phyloP scores from a whole-genome alignment of 495 filamentous ascomycete species.

The Penicillium pancosmium region DNA sequence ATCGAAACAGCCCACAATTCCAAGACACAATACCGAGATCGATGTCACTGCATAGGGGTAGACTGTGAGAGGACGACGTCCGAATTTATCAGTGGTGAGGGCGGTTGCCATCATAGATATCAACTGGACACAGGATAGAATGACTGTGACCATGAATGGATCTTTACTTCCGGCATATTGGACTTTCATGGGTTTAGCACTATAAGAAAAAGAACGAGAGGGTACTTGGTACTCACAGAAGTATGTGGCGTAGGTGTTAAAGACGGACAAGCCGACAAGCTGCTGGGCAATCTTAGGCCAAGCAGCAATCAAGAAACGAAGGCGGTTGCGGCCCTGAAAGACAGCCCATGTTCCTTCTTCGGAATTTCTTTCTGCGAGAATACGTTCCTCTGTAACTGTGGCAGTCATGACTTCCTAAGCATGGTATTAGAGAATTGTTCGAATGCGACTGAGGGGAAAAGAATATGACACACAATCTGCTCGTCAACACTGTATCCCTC shows the following conservation, averaged over 20 bases:
- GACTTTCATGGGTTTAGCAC: slow-evolving; percentile 15
- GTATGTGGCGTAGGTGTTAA: slow-evolving; percentile 46
- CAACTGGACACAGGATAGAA: slow-evolving; percentile 44
- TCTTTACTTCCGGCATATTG: slow-evolving; percentile 44
- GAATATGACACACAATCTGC: slow-evolving; percentile 31
- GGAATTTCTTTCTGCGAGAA: slow-evolving; percentile 30
- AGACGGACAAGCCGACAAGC: slow-evolving; percentile 44
- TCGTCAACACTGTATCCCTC: slow-evolving; percentile 34
- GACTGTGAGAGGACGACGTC: slow-evolving; percentile 42
- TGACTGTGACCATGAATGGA: slow-evolving; percentile 46
- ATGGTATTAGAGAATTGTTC: background rate
- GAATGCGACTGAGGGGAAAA: background rate
- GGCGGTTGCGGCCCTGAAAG: slow-evolving; percentile 41
- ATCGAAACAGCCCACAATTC: slow-evolving; percentile 46
- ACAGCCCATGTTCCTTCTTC: slow-evolving; percentile 34
- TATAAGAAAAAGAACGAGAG: background rate
- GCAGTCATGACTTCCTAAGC: slow-evolving; percentile 33
- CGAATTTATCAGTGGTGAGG: slow-evolving; percentile 36
- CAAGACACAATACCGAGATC: slow-evolving; percentile 39
- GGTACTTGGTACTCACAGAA: slow-evolving; percentile 33
- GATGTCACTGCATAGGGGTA: slow-evolving; percentile 42
- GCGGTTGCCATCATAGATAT: slow-evolving; percentile 39
- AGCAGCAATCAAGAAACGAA: slow-evolving; percentile 42
- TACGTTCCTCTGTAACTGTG: slow-evolving; percentile 35
- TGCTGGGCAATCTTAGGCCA: slow-evolving; percentile 50